Percentiles rank a stretch among this genome's conserved stretches.
phyloP scores from a whole-genome alignment of 2,329 filamentous ascomycete genomes.

The Tolypocladium guangdongense region DNA sequence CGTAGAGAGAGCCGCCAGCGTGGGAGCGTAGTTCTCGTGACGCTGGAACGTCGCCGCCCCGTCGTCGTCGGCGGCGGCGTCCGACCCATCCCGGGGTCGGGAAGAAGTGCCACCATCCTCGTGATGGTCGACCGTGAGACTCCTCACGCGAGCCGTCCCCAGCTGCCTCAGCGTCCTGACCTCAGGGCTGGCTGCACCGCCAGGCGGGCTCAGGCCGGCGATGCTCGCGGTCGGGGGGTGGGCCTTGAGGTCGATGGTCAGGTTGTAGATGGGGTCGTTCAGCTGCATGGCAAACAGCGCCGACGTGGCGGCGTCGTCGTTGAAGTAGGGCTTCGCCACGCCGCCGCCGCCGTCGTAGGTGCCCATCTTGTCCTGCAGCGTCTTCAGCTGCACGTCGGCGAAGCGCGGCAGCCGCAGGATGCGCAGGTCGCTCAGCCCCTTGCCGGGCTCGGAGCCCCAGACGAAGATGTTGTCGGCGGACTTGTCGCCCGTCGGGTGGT shows the following conservation, averaged over 20 bases:
- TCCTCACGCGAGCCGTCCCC: background rate
- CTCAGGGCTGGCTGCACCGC: background rate
- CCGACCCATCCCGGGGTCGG: no score
- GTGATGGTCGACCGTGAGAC: no score
- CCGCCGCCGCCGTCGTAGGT: no score
- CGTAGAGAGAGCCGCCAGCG: no score
- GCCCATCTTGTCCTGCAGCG: background rate
- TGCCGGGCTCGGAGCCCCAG: background rate
- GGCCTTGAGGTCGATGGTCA: constrained; percentile 3
- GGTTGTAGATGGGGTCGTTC: constrained; percentile 6
- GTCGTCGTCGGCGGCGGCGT: no score
- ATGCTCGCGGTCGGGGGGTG: no score
- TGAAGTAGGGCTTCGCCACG: constrained; percentile 1
- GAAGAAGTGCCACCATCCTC: no score
- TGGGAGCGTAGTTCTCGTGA: no score
- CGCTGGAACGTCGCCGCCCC: no score
- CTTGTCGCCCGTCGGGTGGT: background rate
- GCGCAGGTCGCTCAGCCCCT: background rate
- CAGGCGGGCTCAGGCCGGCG: background rate
- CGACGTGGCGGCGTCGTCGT: constrained; percentile 3
- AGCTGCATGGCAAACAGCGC: constrained; percentile 7
- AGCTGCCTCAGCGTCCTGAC: background rate
- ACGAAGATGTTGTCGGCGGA: background rate
- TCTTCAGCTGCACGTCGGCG: background rate
- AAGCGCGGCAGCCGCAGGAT: background rate